A percentile compares a stretch with the other conserved stretches of the same genome.
These are phyloP conservation scores for Globisporangium cylindrosporum DNA, from an alignment of 352 stramenopile genomes.

Conservation along the genomic window DNA sequence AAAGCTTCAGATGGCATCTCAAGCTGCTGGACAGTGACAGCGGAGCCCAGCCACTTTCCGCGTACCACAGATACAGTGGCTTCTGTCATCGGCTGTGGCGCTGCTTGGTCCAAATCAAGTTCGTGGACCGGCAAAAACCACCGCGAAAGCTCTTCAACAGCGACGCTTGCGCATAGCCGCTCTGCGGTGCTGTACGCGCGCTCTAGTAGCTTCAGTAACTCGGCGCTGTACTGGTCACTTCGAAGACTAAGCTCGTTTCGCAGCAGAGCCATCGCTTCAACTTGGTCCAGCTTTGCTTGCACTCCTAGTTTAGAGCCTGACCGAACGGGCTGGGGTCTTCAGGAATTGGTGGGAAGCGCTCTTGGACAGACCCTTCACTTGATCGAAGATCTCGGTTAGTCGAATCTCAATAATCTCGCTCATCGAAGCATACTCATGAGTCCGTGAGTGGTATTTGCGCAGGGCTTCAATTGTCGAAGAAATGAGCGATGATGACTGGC, in stretches of 20 bases:
- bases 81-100: too few species aligned
- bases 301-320: too few species aligned
- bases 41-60: not conserved
- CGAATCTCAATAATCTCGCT: not conserved
- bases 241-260: too few species aligned
- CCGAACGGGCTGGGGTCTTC: too few species aligned
- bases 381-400: too few species aligned
- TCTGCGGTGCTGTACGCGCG: not conserved
- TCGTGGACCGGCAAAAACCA: slow-evolving; percentile 80
- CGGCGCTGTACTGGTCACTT: not conserved
- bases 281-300: too few species aligned
- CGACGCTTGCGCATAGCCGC: too few species aligned
- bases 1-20: not conserved
- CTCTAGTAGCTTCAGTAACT: slow-evolving; percentile 1
- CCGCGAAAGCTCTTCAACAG: not conserved
- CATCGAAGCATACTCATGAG: not conserved
- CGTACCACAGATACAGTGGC: not conserved
- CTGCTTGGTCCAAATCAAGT: slow-evolving; percentile 21
- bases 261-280: too few species aligned
- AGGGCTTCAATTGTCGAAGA: too few species aligned
- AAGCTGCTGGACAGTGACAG: not conserved
- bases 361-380: too few species aligned
- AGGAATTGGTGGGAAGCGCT: too few species aligned
- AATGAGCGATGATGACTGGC: not conserved
- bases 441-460: not conserved